Evolutionary conservation across 1,284 basidiomycete genomes (phyloP), one percentile per base, ranked within the genome.

Genomic region (Heterobasidion irregulare): DNA sequence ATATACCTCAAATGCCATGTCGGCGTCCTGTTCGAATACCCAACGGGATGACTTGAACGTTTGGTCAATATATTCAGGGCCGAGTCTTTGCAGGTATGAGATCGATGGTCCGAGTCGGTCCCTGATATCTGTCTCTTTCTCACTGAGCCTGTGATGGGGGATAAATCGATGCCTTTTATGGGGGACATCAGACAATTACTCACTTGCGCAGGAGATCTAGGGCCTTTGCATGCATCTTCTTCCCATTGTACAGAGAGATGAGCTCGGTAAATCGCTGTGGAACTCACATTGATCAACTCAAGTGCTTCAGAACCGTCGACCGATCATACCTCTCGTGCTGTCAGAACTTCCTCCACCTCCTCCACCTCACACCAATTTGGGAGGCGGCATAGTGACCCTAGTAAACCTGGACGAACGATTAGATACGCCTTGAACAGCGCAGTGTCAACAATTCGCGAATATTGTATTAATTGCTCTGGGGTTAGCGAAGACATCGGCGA

Each of bases 361-460:
- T 86, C 84, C 0, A 98, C 94, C 65, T 98, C 94, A 70, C 95
- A 98, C 93, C 94, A 99, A 69, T 98, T 98, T 18, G 92, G 84
- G 44, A 96, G 77, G 43, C 97, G 80, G 70, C 96, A 98, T 47
- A 99, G 70, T 26, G 92, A 84, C 0, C 92, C 94, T 5, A 99
- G 75, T 57, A 99, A 73, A 8, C 80, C 83, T 0, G 96, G 94
- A 55, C 90, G 79, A 34, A 89, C 88, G 41, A 90, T 77, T 18
- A 99, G 73, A 68, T 97, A 98, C 8, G 89, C 88, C 71, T 97
- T 97, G 74, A 99, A 95, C 60, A 99, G 72, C 8, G 92, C 94
- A 0, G 97, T 99, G 66, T 99, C 94, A 18, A 98, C 90, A 18
- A 98, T 84, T 70, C 97, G 94, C 0, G 94, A 95, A 53, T 89